Evolutionary conservation across 148 eudicot species (phyloP), one percentile per base, ranked within the genome.

Genomic region (Silene uniflora): DNA sequence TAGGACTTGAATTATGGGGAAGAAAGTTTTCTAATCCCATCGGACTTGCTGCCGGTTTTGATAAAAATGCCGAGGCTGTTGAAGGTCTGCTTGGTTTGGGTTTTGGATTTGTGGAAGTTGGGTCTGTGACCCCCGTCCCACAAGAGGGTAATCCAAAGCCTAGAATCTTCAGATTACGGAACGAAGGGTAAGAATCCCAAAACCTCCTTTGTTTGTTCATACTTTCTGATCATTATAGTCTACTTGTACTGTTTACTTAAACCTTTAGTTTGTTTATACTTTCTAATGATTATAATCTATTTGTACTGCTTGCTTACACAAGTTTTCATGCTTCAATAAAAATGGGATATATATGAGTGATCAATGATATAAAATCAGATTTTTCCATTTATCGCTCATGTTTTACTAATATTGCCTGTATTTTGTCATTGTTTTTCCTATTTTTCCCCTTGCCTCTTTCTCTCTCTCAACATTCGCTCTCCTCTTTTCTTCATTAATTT

Each of bases 1-100:
- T 95, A 71, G 94, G 87, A 18, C 86, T 92, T 44, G 90, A 95
- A 84, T 89, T 95, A 23, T 95, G 99, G 99, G 99, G 97, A 76
- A 90, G 95, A 83, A 92, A 90, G 79, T 95, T 95, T 79, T 90
- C 97, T 46, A 95, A 95, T 80, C 99, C 99, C 65, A 62, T 95
- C 42, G 99, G 99, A 74, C 94, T 95, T 76, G 86, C 99, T 84
- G 99, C 99, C 74, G 99, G 99, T 63, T 95, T 95, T 83, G 99
- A 95, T 85, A 95, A 95, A 87, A 95, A 95, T 87, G 98, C 99
- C 0, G 98, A 95, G 87, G 99, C 99, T 83, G 93, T 95, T 83
- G 99, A 95, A 75, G 99, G 99, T 44, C 84, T 95, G 66, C 97
- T 95, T 82, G 99, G 97, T 39, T 76, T 95, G 52, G 99, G 99